These are phyloP conservation scores for Epichloe sibirici DNA, from an alignment of 2,329 filamentous ascomycete genomes.

Conservation along the genomic window DNA sequence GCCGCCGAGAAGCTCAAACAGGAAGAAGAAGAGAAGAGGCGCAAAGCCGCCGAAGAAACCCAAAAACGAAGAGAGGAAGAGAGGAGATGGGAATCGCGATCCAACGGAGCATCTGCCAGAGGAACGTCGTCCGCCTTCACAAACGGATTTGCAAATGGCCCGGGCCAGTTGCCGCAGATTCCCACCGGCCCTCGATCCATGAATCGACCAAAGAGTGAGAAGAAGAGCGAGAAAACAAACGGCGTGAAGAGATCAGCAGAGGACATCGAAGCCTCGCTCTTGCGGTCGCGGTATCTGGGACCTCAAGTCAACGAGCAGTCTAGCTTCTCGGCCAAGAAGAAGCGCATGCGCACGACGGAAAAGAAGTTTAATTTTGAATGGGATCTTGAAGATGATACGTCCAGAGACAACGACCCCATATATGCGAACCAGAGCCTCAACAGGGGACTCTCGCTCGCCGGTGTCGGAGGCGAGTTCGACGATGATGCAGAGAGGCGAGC, in stretches of 20 bases:
- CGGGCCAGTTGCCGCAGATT: conserved; percentile 20
- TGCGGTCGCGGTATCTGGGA: conserved; percentile 80
- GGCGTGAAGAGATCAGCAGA: conserved; percentile 34
- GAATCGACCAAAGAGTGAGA: conserved; percentile 29
- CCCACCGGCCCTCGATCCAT: conserved; percentile 65
- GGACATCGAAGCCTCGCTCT: conserved; percentile 60
- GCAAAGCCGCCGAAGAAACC: conserved; percentile 41
- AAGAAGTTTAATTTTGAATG: conserved; percentile 99
- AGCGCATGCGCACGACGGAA: conserved; percentile 81
- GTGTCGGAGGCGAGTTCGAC: conserved; percentile 38
- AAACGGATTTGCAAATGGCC: conserved; percentile 14
- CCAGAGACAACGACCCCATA: conserved; percentile 55
- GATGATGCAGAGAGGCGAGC: conserved; percentile 43
- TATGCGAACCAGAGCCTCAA: conserved; percentile 35
- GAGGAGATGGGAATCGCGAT: conserved; percentile 22
- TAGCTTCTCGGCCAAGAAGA: conserved; percentile 91
- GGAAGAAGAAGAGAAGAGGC: conserved; percentile 46
- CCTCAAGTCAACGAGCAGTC: conserved; percentile 71
- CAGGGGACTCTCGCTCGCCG: conserved; percentile 29
- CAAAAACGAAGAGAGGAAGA: conserved; percentile 61
- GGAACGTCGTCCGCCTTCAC: conserved; percentile 9
- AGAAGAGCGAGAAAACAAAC: conserved; percentile 24
- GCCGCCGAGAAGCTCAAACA: conserved; percentile 68
- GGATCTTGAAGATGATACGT: conserved; percentile 87
- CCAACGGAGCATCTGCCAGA: conserved; percentile 11